Evolutionary conservation across 495 filamentous ascomycete species (phyloP).

Genomic region (Aspergillus taichungensis): DNA sequence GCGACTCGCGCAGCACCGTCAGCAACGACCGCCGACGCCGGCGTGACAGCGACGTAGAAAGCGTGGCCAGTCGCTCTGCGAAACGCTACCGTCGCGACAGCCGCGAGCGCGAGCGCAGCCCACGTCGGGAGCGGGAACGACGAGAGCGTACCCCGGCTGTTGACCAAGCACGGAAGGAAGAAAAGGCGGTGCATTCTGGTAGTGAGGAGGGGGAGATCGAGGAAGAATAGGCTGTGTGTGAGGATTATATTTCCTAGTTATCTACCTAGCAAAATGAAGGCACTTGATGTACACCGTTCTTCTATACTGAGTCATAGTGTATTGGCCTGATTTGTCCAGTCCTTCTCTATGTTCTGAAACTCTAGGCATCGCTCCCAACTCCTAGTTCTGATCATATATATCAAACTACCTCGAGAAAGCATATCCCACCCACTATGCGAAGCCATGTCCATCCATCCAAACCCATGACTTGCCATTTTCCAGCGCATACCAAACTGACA

Average conservation of each 20-base stretch:
- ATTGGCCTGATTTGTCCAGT: too few species aligned
- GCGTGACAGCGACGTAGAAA: conserved; percentile 69
- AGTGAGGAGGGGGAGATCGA: conserved; percentile 99
- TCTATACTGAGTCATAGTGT: background rate
- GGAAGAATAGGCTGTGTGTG: conserved; percentile 47
- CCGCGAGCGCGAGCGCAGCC: conserved; percentile 37
- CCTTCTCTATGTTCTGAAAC: too few species aligned
- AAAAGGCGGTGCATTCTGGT: conserved; percentile 65
- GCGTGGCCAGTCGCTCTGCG: conserved; percentile 52
- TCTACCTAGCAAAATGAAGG: background rate
- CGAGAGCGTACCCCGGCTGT: conserved; percentile 45
- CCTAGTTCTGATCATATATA: too few species aligned
- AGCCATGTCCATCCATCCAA: too few species aligned
- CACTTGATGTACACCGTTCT: background rate
- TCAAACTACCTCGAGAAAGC: too few species aligned
- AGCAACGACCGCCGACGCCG: conserved; percentile 47
- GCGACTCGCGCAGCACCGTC: conserved; percentile 55
- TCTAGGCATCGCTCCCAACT: too few species aligned
- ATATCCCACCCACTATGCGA: too few species aligned
- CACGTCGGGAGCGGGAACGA: conserved; percentile 58
- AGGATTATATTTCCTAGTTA: background rate
- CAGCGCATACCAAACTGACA: too few species aligned
- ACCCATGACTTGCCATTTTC: too few species aligned
- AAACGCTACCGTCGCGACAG: conserved; percentile 40
- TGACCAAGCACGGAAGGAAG: conserved; percentile 45